These are phyloP conservation scores for Kalanchoe fedtschenkoi DNA, from an alignment of 164 flowering plant genomes.

Conservation along the genomic window DNA sequence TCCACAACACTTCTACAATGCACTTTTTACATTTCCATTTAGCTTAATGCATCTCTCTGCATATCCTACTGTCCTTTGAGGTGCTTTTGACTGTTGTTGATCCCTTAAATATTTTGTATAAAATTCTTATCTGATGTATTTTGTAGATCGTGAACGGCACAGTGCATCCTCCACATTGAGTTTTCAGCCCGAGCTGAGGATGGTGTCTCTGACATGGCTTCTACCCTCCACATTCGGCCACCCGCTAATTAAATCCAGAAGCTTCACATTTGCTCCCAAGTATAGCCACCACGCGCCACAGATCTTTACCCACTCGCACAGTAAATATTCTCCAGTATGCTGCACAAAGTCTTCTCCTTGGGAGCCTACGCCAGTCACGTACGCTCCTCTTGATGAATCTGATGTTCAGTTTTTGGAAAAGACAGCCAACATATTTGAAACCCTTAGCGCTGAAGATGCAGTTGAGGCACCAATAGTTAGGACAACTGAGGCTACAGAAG, in stretches of 20 bases:
- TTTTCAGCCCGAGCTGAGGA: not conserved
- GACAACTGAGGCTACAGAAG: conserved; percentile 11
- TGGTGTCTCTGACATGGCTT: not conserved
- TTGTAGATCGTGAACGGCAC: not conserved
- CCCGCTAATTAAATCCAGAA: not conserved
- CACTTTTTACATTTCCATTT: too few relatives aligned
- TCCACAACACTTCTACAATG: too few relatives aligned
- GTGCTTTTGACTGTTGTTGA: too few relatives aligned
- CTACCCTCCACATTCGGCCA: not conserved
- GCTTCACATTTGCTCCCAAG: not conserved
- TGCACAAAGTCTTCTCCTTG: conserved; percentile 49
- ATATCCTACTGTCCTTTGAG: too few relatives aligned
- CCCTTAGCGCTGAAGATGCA: conserved; percentile 27
- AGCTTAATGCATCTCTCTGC: too few relatives aligned
- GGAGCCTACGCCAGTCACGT: conserved; percentile 58
- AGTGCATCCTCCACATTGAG: not conserved
- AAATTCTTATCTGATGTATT: not conserved
- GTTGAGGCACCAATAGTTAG: conserved; percentile 15
- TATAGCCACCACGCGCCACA: not conserved
- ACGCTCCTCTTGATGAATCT: conserved; percentile 31
- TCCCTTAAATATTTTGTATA: not conserved
- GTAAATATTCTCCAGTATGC: conserved; percentile 16
- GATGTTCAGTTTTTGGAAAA: conserved; percentile 20
- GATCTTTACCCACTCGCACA: not conserved
- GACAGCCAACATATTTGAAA: conserved; percentile 43